Conservation (phyloP, 169 alveolate genomes). For the Plasmodium relictum region DNA sequence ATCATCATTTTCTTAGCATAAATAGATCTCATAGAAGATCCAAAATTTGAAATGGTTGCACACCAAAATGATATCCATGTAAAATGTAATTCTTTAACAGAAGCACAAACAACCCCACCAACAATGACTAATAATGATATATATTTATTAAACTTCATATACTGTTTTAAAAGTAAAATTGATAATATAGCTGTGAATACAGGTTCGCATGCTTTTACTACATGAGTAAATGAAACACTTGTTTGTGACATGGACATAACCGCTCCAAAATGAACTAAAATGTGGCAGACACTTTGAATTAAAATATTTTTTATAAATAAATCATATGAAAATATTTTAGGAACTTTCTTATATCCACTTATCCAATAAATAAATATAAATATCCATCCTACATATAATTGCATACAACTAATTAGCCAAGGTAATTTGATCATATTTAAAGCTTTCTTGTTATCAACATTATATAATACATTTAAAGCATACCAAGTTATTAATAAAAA, state of each 20-base stretch:
- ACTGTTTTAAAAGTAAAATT: slow-evolving; percentile 79
- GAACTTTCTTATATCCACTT: slow-evolving; percentile 76
- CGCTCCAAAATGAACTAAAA: slow-evolving; percentile 89
- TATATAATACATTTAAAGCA: slow-evolving; percentile 83
- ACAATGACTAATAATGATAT: slow-evolving; percentile 84
- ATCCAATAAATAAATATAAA: slow-evolving; percentile 72
- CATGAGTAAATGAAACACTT: slow-evolving; percentile 90
- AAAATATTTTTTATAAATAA: slow-evolving; percentile 78
- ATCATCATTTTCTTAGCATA: slow-evolving; percentile 85
- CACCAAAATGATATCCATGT: slow-evolving; percentile 85
- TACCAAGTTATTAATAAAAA: slow-evolving; percentile 84
- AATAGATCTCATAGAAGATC: slow-evolving; percentile 82
- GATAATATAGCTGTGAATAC: slow-evolving; percentile 87
- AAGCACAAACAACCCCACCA: slow-evolving; percentile 86
- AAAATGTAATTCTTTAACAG: slow-evolving; percentile 86
- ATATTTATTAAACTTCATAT: slow-evolving; percentile 80
- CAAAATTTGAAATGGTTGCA: slow-evolving; percentile 89
- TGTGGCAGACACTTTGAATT: slow-evolving; percentile 88
- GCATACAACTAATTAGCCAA: slow-evolving; percentile 84
- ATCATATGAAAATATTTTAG: slow-evolving; percentile 74
- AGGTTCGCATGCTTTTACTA: slow-evolving; percentile 89
- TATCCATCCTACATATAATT: slow-evolving; percentile 86
- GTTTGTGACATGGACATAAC: slow-evolving; percentile 89
- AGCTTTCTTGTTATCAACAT: slow-evolving; percentile 85
- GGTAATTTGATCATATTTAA: slow-evolving; percentile 85